Conservation (phyloP, 2,329 filamentous ascomycete species). For the Trichophyton schoenleinii region DNA sequence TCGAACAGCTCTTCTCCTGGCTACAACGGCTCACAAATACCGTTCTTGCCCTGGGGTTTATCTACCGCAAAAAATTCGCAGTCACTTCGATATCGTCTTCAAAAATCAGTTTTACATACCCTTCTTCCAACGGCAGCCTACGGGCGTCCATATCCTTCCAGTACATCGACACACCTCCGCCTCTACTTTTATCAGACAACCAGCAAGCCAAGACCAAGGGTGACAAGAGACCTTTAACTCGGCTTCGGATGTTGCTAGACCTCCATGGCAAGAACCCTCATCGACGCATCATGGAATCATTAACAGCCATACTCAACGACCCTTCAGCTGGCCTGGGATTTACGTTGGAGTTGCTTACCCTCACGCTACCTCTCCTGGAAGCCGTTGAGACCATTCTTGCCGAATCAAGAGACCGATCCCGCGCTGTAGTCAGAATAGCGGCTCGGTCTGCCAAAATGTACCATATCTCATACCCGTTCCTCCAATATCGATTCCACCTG, state of each 20-base stretch:
- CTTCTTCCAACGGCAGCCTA: slow-evolving; percentile 17
- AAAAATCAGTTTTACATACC: slow-evolving; percentile 25
- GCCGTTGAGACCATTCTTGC: slow-evolving; percentile 25
- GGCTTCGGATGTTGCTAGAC: slow-evolving; percentile 20
- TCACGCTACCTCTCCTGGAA: slow-evolving; percentile 28
- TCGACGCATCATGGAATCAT: slow-evolving; percentile 29
- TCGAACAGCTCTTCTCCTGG: slow-evolving; percentile 24
- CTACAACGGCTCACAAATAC: slow-evolving; percentile 29
- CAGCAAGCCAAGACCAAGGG: neutral
- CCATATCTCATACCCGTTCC: slow-evolving; percentile 25
- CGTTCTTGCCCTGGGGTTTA: slow-evolving; percentile 24
- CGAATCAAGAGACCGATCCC: slow-evolving; percentile 14
- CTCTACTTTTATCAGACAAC: neutral
- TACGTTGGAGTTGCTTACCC: slow-evolving; percentile 22
- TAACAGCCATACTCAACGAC: slow-evolving; percentile 26
- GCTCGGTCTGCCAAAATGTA: slow-evolving; percentile 26
- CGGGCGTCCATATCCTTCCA: slow-evolving; percentile 23
- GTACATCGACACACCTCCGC: slow-evolving; percentile 11
- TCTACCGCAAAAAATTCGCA: slow-evolving; percentile 24
- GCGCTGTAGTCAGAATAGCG: slow-evolving; percentile 22
- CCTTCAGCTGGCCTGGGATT: slow-evolving; percentile 20
- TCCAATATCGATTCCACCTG: slow-evolving; percentile 24
- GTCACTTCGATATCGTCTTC: slow-evolving; percentile 25
- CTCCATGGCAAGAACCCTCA: slow-evolving; percentile 29
- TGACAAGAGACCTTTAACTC: neutral